Evolutionary conservation across 1,284 basidiomycete genomes (phyloP), one percentile per base, ranked within the genome.

Genomic region (Xerocomus cyaneibrunnescens): DNA sequence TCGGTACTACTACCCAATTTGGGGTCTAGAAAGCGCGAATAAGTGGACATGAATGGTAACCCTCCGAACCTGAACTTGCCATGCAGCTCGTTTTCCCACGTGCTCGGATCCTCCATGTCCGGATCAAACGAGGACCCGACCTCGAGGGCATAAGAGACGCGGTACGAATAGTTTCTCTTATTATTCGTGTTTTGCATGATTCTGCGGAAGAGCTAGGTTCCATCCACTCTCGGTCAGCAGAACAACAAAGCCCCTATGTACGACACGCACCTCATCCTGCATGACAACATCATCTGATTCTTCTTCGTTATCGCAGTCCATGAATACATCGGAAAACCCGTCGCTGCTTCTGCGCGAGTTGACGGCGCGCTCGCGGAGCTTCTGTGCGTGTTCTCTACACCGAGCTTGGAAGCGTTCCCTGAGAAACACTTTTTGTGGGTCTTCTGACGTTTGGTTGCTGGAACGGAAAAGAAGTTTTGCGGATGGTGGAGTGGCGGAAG

Each of bases 71-170:
- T 48, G 74, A 43, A 44, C 67, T 50, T 48, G 74, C 79, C 72
- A 58, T 58, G 59, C 3, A 85, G 62, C 38, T 81, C 80, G 27
- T 68, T 60, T 62, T 87, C 85, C 84, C 85, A 86, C 25, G 69
- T 65, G 16, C 59, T 70, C 4, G 78, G 66, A 54, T 87, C 83
- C 32, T 87, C 84, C 62, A 86, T 69, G 59, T 81, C 79, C 4
- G 86, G 86, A 61, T 88, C 86, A 51, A 85, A 79, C 1, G 86
- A 87, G 16, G 85, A 87, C 8, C 86, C 85, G 7, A 88, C 85
- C 54, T 87, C 84, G n/a, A 70, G 62, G 27, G 79, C 75, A 57
- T 83, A 88, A 2, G 84, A 87, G 1, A 85, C 60, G 8, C 77
- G 75, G 57, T 82, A 86, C 0, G 73, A 64, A 59, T 86, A 78